Evolutionary conservation across 1,139 yeast genomes (phyloP), one percentile per base, ranked within the genome.

Genomic region (Taphrina wiesneri): DNA sequence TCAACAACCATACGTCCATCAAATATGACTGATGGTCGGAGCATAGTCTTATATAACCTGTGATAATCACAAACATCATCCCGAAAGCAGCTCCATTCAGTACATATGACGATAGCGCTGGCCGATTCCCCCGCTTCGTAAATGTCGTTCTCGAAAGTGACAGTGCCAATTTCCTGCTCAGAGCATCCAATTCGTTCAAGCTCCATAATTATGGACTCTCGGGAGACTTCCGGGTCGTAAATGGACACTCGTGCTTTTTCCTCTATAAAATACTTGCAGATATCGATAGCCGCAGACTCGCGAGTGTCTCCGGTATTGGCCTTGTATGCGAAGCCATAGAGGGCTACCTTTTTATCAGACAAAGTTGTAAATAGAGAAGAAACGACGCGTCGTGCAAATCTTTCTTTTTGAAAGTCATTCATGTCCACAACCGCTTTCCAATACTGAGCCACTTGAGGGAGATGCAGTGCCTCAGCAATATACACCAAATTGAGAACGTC

Each of bases 81-180:
- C 28, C 72, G 65, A 69, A 73, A 73, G 68, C 72, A 73, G 63
- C 73, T 75, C 75, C 75, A 73, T 67, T 73, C 75, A 34, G 75
- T 73, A 61, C 72, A 71, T 57, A 73, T 70, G 34, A 73, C 72
- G 46, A 73, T 65, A 26, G 75, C 75, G 32, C 73, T 74, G n/a
- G 75, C 74, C 32, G 62, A 69, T 54, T 62, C 68, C 46, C 73
- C 73, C 7, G 75, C 75, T 60, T 70, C 73, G 56, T 70, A 70
- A 7, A 73, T 71, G 30, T 72, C 70, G 30, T 63, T 21, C 26
- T 66, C 54, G 63, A 72, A 70, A 3, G 66, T 63, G 66, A 72
- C 69, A 53, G 68, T 65, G 68, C 69, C 68, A 36, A 68, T 67
- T 17, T 67, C 68, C 23, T 70, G 68, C 34, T 67, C 71, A 25